phyloP scores from a whole-genome alignment of 768 basidiomycete species.

The Suillus decipiens region DNA sequence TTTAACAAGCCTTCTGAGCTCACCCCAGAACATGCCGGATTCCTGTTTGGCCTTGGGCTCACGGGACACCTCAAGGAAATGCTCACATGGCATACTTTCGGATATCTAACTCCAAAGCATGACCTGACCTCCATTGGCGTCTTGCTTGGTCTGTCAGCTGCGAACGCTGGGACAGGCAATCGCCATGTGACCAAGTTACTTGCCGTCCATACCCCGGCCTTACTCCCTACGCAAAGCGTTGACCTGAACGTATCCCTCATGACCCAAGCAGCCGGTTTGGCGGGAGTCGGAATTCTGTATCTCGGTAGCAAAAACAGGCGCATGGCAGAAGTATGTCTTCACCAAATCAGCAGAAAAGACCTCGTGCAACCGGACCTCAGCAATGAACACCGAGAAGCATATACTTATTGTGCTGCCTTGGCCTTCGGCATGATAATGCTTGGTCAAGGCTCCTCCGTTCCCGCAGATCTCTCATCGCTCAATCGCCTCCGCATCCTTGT shows the following conservation, averaged over 20 bases:
- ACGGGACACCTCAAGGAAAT: constrained; percentile 89
- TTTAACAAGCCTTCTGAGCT: constrained; percentile 93
- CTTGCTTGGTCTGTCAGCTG: constrained; percentile 89
- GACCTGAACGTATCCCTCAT: constrained; percentile 90
- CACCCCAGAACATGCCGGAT: constrained; percentile 94
- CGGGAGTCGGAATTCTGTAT: constrained; percentile 88
- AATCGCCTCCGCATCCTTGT: constrained; percentile 72
- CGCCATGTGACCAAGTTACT: constrained; percentile 88
- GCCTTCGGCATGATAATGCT: constrained; percentile 98
- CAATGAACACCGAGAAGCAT: constrained; percentile 89
- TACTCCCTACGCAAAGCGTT: constrained; percentile 83
- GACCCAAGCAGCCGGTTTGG: constrained; percentile 86
- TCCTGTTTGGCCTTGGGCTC: constrained; percentile 89
- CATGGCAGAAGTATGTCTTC: constrained; percentile 91
- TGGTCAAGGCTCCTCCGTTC: constrained; percentile 76
- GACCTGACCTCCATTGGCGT: constrained; percentile 94
- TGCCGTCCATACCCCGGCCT: constrained; percentile 90
- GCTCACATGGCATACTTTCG: constrained; percentile 94
- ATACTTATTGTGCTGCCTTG: constrained; percentile 84
- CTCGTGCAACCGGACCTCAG: constrained; percentile 81
- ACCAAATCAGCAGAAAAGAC: constrained; percentile 78
- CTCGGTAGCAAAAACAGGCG: constrained; percentile 84
- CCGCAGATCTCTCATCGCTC: constrained; percentile 73
- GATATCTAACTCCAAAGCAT: constrained; percentile 94
- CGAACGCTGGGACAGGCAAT: constrained; percentile 84